Evolutionary conservation across 2,329 filamentous ascomycete genomes (phyloP).

Genomic region (Ophiostoma ulmi): DNA sequence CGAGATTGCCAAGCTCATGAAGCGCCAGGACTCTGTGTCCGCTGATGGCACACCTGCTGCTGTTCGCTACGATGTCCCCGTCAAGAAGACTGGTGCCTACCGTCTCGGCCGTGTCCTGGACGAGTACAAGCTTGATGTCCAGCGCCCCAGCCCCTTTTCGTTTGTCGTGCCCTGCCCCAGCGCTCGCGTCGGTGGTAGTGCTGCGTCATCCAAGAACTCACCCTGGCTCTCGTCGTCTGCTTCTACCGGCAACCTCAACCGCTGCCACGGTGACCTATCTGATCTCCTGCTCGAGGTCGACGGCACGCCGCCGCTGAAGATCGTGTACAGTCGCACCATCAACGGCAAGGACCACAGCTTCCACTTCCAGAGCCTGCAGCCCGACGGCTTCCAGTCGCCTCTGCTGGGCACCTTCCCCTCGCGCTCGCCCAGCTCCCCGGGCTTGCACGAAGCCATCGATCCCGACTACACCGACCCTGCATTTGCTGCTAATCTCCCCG

Average conservation of each 20-base stretch:
- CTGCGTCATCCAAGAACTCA: constrained; percentile 32
- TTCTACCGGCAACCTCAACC: constrained; percentile 39
- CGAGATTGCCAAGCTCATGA: constrained; percentile 63
- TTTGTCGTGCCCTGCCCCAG: constrained; percentile 82
- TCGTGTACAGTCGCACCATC: constrained; percentile 84
- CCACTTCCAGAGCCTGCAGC: constrained; percentile 89
- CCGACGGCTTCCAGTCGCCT: constrained; percentile 77
- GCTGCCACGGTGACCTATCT: constrained; percentile 83
- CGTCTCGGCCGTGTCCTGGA: constrained; percentile 79
- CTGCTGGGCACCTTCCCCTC: constrained; percentile 50
- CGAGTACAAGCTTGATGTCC: constrained; percentile 89
- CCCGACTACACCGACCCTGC: constrained; percentile 5
- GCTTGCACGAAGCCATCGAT: constrained; percentile 6
- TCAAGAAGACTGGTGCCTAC: constrained; percentile 87
- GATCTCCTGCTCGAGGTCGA: constrained; percentile 76
- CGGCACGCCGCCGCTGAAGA: constrained; percentile 84
- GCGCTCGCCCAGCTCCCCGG: constrained; percentile 1
- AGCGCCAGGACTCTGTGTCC: constrained; percentile 38
- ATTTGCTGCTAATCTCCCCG: constrained; percentile 44
- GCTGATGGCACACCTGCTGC: constrained; percentile 55
- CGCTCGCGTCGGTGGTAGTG: constrained; percentile 56
- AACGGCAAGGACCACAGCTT: constrained; percentile 79
- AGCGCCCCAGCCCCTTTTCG: constrained; percentile 67
- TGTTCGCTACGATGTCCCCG: constrained; percentile 63
- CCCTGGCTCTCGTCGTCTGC: constrained; percentile 37